These are phyloP conservation scores for Citrus medica DNA, from an alignment of 345 rosid species.

Conservation along the genomic window DNA sequence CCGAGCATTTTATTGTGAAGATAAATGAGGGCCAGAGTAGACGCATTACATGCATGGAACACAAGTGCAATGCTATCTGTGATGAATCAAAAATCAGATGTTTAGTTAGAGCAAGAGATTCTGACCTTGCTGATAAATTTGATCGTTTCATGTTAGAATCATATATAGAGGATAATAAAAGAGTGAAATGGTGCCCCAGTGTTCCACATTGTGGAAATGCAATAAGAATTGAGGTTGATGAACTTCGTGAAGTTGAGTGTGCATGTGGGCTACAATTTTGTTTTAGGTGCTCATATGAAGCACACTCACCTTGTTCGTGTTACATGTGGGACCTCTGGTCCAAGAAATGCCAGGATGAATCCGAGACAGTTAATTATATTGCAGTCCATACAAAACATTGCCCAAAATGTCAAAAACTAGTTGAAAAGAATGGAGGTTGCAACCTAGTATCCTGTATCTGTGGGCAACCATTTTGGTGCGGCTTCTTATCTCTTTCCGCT, in stretches of 20 bases:
- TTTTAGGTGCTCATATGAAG: slow-evolving; percentile 32
- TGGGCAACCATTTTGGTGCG: slow-evolving; percentile 61
- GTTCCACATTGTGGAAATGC: slow-evolving; percentile 52
- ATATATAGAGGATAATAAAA: slow-evolving; percentile 42
- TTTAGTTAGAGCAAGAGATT: slow-evolving; percentile 27
- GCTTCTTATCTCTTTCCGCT: slow-evolving; percentile 13
- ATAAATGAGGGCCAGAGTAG: slow-evolving; percentile 46
- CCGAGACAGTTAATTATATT: slow-evolving; percentile 56
- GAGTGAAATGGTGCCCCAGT: slow-evolving; percentile 53
- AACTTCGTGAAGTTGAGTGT: slow-evolving; percentile 36
- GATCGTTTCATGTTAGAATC: slow-evolving; percentile 39
- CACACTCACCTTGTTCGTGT: slow-evolving; percentile 46
- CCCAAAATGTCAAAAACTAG: slow-evolving; percentile 55
- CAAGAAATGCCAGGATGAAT: slow-evolving; percentile 51
- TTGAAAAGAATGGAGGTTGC: slow-evolving; percentile 71
- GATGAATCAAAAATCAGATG: slow-evolving; percentile 31
- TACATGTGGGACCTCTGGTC: slow-evolving; percentile 37
- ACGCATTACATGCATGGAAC: slow-evolving; percentile 39
- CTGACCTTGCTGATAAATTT: slow-evolving; percentile 34
- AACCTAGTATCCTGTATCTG: slow-evolving; percentile 58
- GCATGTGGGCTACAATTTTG: slow-evolving; percentile 40
- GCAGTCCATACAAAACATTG: slow-evolving; percentile 58
- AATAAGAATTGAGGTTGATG: slow-evolving; percentile 29
- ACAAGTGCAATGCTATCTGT: slow-evolving; percentile 38
- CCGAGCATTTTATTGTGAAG: slow-evolving; percentile 37